These are phyloP conservation scores for Cyberlindnera euphorbiiphila DNA, from an alignment of 805 yeast genomes.

Conservation along the genomic window DNA sequence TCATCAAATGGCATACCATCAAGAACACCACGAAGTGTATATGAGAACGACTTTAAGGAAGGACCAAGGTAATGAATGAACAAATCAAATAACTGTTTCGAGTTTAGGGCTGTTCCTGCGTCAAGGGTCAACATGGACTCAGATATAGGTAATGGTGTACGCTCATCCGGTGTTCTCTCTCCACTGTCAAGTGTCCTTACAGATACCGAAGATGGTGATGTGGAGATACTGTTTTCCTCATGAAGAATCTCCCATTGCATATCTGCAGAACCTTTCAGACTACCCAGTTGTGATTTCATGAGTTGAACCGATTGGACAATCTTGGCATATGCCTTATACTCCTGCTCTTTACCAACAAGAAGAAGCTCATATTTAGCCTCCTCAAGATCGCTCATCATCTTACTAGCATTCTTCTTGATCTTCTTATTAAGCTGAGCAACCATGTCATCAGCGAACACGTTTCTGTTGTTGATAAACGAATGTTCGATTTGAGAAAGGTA, in stretches of 20 bases:
- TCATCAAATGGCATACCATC: slow-evolving; percentile 54
- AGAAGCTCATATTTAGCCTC: slow-evolving; percentile 63
- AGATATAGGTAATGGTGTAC: slow-evolving; percentile 4
- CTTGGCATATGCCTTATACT: slow-evolving; percentile 41
- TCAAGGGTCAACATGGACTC: slow-evolving; percentile 15
- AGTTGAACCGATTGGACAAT: slow-evolving; percentile 50
- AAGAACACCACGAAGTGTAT: slow-evolving; percentile 59
- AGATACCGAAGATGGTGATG: slow-evolving; percentile 4
- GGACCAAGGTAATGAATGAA: slow-evolving; percentile 72
- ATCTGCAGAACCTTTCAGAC: slow-evolving; percentile 62
- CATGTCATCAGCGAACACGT: slow-evolving; percentile 34
- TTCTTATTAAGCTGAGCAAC: slow-evolving; percentile 30
- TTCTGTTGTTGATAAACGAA: slow-evolving; percentile 46
- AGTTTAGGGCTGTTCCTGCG: slow-evolving; percentile 22
- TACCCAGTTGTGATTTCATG: slow-evolving; percentile 57
- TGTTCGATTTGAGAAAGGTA: slow-evolving; percentile 42
- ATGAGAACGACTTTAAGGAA: slow-evolving; percentile 60
- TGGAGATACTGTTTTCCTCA: slow-evolving; percentile 14
- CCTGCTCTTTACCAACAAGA: slow-evolving; percentile 50
- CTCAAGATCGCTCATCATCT: slow-evolving; percentile 40
- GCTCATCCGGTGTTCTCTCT: background rate
- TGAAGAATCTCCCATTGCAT: slow-evolving; percentile 58
- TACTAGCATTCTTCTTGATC: slow-evolving; percentile 38
- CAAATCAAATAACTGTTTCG: slow-evolving; percentile 51
- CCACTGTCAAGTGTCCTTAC: slow-evolving; percentile 8